These are phyloP conservation scores for Bocquillonia castaneifolia DNA, from an alignment of 441 rosid species.

Conservation along the genomic window DNA sequence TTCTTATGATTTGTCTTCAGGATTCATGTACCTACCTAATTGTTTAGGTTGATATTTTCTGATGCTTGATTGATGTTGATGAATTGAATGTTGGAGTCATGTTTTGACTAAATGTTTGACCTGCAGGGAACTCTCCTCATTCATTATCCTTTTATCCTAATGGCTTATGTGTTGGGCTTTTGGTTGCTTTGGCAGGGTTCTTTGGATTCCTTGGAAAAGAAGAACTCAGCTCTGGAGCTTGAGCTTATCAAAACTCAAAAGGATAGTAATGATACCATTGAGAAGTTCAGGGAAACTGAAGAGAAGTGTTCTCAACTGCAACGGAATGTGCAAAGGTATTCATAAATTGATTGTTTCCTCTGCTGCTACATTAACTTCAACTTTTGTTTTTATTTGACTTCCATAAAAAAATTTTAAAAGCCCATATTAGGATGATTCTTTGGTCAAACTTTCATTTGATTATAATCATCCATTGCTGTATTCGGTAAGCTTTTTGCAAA, in stretches of 20 bases:
- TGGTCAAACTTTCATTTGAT: neutral
- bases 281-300: conserved; percentile 65
- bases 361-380: neutral
- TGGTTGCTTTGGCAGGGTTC: conserved; percentile 45
- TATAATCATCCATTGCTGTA: neutral
- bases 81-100: neutral
- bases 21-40: neutral
- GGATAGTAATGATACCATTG: conserved; percentile 41
- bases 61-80: neutral
- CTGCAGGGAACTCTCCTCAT: neutral
- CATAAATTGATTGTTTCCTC: conserved; percentile 3
- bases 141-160: too few species aligned
- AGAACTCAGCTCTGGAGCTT: conserved; percentile 62
- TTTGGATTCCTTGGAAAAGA: conserved; percentile 57
- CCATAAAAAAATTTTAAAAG: neutral
- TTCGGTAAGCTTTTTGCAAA: conserved; percentile 2
- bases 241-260: conserved; percentile 62
- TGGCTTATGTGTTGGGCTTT: too few species aligned
- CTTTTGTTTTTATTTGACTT: neutral
- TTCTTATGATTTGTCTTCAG: neutral
- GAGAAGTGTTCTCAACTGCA: conserved; percentile 66
- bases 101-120: neutral
- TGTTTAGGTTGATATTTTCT: neutral
- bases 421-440: neutral
- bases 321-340: conserved; percentile 63